Conservation (phyloP, 108 stramenopile species). For the Schizochytrium sp. region DNA sequence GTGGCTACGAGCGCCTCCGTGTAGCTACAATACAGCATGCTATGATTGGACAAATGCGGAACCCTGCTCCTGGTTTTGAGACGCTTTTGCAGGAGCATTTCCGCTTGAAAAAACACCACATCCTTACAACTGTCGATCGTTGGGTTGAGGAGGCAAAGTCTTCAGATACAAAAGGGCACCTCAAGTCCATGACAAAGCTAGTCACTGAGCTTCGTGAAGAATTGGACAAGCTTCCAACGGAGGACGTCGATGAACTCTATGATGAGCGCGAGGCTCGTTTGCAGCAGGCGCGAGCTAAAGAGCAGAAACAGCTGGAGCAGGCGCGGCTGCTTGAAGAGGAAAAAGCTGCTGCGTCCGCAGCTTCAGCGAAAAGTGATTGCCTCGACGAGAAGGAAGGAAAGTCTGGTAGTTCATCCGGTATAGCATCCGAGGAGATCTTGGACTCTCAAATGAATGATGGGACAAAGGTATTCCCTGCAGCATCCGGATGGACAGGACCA, state of each 20-base stretch:
- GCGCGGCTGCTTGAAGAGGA: not conserved
- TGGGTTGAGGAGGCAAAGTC: slow-evolving; percentile 40
- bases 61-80: slow-evolving; percentile 65
- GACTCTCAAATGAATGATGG: too few species aligned
- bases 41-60: slow-evolving; percentile 65
- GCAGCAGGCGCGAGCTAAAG: not conserved
- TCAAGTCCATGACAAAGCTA: not conserved
- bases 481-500: too few species aligned
- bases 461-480: too few species aligned
- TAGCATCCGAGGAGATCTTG: too few species aligned
- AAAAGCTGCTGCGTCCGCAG: not conserved
- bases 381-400: too few species aligned
- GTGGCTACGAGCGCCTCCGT: slow-evolving; percentile 65
- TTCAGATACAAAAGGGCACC: slow-evolving; percentile 30
- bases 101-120: slow-evolving; percentile 45
- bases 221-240: slow-evolving; percentile 11
- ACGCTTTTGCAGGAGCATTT: slow-evolving; percentile 64
- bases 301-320: not conserved
- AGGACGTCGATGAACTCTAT: slow-evolving; percentile 24
- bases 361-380: too few species aligned
- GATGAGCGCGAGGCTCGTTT: not conserved
- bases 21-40: slow-evolving; percentile 63
- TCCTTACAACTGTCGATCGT: not conserved
- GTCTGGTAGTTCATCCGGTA: too few species aligned
- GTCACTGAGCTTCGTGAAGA: slow-evolving; percentile 34